Conservation (phyloP, 2,329 filamentous ascomycete genomes). For the Botrytis galanthina region DNA sequence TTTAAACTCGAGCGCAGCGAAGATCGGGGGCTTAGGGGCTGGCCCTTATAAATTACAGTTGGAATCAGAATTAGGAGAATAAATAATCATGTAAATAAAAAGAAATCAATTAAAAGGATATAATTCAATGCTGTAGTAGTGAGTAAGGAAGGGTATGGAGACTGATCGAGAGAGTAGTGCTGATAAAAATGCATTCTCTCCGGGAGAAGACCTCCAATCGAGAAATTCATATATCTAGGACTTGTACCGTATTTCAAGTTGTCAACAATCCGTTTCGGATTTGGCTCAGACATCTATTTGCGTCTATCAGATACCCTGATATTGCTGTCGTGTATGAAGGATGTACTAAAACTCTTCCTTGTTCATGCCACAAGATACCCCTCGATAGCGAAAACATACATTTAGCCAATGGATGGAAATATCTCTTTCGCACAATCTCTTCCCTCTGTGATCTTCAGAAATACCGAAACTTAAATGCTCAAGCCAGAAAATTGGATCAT, state of each 20-base stretch:
- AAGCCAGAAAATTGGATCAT: background rate
- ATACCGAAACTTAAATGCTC: background rate
- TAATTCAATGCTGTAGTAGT: too few species aligned
- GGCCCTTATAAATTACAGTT: too few species aligned
- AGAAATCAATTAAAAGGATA: too few species aligned
- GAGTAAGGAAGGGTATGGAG: background rate
- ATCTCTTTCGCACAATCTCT: background rate
- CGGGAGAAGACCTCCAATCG: background rate
- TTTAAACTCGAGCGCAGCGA: too few species aligned
- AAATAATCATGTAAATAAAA: too few species aligned
- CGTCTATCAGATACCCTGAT: background rate
- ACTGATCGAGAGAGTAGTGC: background rate
- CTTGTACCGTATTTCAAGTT: background rate
- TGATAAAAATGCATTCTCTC: background rate
- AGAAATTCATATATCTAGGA: background rate
- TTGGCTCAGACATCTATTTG: background rate
- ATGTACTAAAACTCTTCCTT: background rate
- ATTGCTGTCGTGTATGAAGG: background rate
- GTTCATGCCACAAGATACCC: background rate
- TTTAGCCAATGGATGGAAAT: background rate
- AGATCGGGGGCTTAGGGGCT: too few species aligned
- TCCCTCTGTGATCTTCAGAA: background rate
- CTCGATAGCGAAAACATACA: background rate
- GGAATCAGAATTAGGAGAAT: too few species aligned
- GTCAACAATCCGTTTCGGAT: background rate